Evolutionary conservation across 2,329 filamentous ascomycete species (phyloP).

Genomic region (Metarhizium guizhouense): DNA sequence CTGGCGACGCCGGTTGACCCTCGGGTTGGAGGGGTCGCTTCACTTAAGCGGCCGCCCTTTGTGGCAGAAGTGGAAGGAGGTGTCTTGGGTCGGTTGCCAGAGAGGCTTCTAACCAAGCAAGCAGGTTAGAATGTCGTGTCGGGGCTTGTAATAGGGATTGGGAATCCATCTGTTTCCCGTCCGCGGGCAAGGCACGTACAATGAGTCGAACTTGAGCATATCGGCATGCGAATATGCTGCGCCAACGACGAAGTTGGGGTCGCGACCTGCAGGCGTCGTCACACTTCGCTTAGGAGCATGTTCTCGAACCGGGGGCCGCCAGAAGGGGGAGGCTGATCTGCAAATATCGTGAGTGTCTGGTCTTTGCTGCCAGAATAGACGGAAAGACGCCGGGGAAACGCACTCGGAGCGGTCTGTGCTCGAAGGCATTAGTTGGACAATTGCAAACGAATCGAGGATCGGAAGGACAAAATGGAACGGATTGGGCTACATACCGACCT

Average conservation of each 20-base stretch:
- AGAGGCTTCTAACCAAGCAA: constrained; percentile 42
- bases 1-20: constrained; percentile 42
- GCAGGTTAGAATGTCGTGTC: neutral
- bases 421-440: constrained; percentile 10
- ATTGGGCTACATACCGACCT: constrained; percentile 68
- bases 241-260: constrained; percentile 72
- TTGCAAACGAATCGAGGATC: neutral
- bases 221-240: constrained; percentile 95
- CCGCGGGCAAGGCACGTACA: constrained; percentile 44
- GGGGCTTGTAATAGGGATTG: no score
- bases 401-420: constrained; percentile 54
- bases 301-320: constrained; percentile 54
- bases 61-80: constrained; percentile 55
- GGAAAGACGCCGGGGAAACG: constrained; percentile 21
- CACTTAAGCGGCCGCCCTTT: constrained; percentile 39
- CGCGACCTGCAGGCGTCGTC: constrained; percentile 34
- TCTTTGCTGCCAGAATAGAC: neutral
- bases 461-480: no score
- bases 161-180: neutral
- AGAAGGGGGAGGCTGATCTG: constrained; percentile 85
- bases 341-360: constrained; percentile 15
- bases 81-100: constrained; percentile 59
- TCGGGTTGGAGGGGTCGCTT: constrained; percentile 47
- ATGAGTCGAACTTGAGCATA: constrained; percentile 75
- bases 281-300: constrained; percentile 41